phyloP scores from a whole-genome alignment of 768 basidiomycete species.

The Suillus brevipes region DNA sequence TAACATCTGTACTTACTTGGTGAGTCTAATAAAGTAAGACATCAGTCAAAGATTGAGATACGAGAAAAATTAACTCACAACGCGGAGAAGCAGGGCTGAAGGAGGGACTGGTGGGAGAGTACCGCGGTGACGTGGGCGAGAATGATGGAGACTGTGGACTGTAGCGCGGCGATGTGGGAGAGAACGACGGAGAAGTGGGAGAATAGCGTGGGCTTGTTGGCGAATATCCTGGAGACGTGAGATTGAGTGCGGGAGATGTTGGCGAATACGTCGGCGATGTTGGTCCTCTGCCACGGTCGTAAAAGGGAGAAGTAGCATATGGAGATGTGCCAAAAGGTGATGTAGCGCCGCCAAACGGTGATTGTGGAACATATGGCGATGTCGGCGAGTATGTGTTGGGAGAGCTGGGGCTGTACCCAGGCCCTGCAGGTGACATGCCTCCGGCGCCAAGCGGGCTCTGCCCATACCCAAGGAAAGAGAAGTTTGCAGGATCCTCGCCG shows the following conservation, averaged over 20 bases:
- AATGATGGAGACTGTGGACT: slow-evolving; percentile 90
- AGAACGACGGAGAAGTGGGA: slow-evolving; percentile 82
- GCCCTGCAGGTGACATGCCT: slow-evolving; percentile 85
- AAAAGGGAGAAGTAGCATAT: slow-evolving; percentile 85
- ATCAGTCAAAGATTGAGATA: background rate
- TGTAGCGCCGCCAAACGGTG: slow-evolving; percentile 79
- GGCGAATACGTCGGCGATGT: slow-evolving; percentile 89
- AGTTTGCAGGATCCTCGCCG: slow-evolving; percentile 79
- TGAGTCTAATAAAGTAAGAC: slow-evolving; percentile 52
- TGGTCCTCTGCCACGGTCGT: slow-evolving; percentile 58
- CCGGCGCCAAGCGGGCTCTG: slow-evolving; percentile 84
- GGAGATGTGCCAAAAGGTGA: slow-evolving; percentile 82
- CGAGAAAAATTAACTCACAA: slow-evolving; percentile 49
- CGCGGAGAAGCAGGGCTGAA: slow-evolving; percentile 94
- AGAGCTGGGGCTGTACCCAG: slow-evolving; percentile 89
- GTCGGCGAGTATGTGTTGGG: slow-evolving; percentile 88
- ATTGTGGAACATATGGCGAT: slow-evolving; percentile 86
- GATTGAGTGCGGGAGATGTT: slow-evolving; percentile 79
- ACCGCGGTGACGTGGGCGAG: slow-evolving; percentile 86
- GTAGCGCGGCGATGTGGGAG: slow-evolving; percentile 81
- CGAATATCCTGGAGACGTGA: slow-evolving; percentile 73
- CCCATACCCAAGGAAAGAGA: slow-evolving; percentile 75
- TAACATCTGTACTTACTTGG: slow-evolving; percentile 59
- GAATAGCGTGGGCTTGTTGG: slow-evolving; percentile 82
- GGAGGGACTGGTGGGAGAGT: slow-evolving; percentile 87